phyloP scores from a whole-genome alignment of 75 land plant species.

The Pinus taeda region DNA sequence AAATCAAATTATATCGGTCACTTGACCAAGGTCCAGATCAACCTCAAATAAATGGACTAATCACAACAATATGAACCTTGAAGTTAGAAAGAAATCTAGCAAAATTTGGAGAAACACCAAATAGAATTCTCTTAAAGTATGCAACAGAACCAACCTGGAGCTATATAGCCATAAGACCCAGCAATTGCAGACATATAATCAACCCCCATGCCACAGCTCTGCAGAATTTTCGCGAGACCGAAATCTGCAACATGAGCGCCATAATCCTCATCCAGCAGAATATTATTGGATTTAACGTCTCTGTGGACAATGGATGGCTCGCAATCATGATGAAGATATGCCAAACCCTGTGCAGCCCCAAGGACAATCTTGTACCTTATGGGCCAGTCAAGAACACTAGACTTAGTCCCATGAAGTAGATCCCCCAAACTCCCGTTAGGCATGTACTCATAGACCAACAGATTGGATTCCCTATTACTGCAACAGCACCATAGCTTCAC shows the following conservation, averaged over 20 bases:
- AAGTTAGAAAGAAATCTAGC: no score
- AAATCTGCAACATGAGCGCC: slow-evolving; percentile 78
- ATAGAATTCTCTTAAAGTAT: neutral
- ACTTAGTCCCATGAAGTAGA: slow-evolving; percentile 58
- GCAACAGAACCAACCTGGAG: slow-evolving; percentile 57
- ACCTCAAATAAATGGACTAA: no score
- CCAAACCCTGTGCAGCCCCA: slow-evolving; percentile 79
- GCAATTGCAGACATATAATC: slow-evolving; percentile 78
- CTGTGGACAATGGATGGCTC: slow-evolving; percentile 81
- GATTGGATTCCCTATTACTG: slow-evolving; percentile 53
- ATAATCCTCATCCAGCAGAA: slow-evolving; percentile 61
- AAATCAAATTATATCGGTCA: neutral
- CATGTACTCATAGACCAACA: slow-evolving; percentile 89
- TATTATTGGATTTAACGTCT: slow-evolving; percentile 86
- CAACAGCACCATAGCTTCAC: slow-evolving; percentile 86
- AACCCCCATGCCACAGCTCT: slow-evolving; percentile 20
- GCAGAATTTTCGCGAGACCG: slow-evolving; percentile 65
- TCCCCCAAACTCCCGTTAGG: slow-evolving; percentile 91
- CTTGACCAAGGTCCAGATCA: neutral
- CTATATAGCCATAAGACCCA: slow-evolving; percentile 91
- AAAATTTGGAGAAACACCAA: neutral
- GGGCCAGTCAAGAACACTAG: slow-evolving; percentile 60
- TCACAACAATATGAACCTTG: neutral
- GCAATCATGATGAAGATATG: slow-evolving; percentile 88
- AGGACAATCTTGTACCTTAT: slow-evolving; percentile 67